phyloP scores from a whole-genome alignment of 2,329 filamentous ascomycete species.

The Davidsoniella virescens region DNA sequence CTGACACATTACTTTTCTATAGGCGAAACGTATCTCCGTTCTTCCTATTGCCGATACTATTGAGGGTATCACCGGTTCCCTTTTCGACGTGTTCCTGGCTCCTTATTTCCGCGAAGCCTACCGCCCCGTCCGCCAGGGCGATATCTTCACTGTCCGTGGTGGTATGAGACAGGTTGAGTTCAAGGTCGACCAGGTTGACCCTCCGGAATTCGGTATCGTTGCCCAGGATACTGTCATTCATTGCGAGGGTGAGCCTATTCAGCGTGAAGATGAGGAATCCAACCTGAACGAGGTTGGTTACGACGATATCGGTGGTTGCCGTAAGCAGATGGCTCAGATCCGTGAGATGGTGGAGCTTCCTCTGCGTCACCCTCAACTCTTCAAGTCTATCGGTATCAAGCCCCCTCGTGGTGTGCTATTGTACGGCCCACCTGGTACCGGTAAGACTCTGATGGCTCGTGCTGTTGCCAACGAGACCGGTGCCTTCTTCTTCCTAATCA shows the following conservation, averaged over 20 bases:
- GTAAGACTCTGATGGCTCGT: conserved; percentile 98
- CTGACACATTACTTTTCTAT: conserved; percentile 4
- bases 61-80: conserved; percentile 89
- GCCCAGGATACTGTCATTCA: conserved; percentile 98
- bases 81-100: conserved; percentile 98
- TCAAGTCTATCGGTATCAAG: conserved; percentile 99
- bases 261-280: conserved; percentile 97
- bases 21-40: conserved; percentile 98
- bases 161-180: conserved; percentile 99
- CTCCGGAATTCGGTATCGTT: conserved; percentile 95
- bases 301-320: conserved; percentile 96
- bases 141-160: conserved; percentile 91
- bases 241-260: conserved; percentile 87
- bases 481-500: conserved; percentile 99
- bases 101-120: conserved; percentile 99
- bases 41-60: conserved; percentile 96
- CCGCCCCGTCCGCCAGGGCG: conserved; percentile 89
- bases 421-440: conserved; percentile 91
- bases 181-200: conserved; percentile 97
- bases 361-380: conserved; percentile 89
- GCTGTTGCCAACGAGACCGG: conserved; percentile 98
- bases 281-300: conserved; percentile 99
- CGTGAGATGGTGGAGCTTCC: conserved; percentile 96
- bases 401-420: conserved; percentile 95
- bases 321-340: conserved; percentile 99